Evolutionary conservation across 306 rosid genomes (phyloP), one percentile per base, ranked within the genome.

Genomic region (Pyrus bretschneideri): DNA sequence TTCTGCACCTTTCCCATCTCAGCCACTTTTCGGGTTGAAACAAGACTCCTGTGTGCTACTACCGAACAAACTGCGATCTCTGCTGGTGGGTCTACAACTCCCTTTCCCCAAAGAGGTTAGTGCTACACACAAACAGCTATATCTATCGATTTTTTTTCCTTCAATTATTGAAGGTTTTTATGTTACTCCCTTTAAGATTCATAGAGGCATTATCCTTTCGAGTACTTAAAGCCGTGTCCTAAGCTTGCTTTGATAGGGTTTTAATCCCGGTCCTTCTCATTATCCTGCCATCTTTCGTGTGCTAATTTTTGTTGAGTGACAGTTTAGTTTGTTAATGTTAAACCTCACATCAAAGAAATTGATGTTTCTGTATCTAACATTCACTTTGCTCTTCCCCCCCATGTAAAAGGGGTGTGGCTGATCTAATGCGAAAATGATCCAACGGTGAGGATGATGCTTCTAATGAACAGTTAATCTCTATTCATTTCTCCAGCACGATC

Each of bases 371-470:
- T 13, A 54, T 23, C 3, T 22, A 30, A 55, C 2, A 6, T 49
- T 75, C 42, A 12, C 4, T 35, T 27, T 64, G 44, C 21, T 71
- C 45, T 0, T 14, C 40, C 52, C 38, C 67, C 14, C 83, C 85
- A 92, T 69, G 90, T 93, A 63, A 96, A 95, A 60, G 83, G 96
- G 79, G 86, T 96, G 82, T 73, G 45, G 45, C 11, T 40, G 45
- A 8, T 40, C 45, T 40, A 40, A 40, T 40, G 11, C 45, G 1
- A 71, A 81, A 95, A 89, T 80, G 91, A 86, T 73, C 70, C 80
- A 18, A 92, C 81, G 93, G 97, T 89, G 85, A 67, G 81, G 69
- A 23, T 73, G 70, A 69, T 80, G 63, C 49, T 76, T 77, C 31
- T 19, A 33, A 22, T 82, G 73, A 55, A 29, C 63, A 27, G 42